phyloP scores from a whole-genome alignment of 164 flowering plant genomes.

The Aristolochia californica region DNA sequence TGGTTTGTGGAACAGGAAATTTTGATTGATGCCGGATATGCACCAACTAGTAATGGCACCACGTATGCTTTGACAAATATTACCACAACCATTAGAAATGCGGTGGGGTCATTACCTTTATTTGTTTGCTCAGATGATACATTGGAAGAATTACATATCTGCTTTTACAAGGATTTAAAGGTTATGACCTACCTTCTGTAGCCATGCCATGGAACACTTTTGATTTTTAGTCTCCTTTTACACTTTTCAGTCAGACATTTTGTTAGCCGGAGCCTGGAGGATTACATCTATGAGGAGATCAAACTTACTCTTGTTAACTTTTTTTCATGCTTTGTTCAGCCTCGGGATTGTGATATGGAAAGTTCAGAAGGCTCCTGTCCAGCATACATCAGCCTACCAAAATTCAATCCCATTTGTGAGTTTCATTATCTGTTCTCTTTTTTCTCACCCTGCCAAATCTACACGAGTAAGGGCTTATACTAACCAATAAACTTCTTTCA shows the following conservation, averaged over 20 bases:
- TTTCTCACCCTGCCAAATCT: background rate
- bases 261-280: background rate
- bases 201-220: background rate
- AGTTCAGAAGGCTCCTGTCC: conserved; percentile 49
- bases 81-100: conserved; percentile 63
- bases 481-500: no score
- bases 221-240: background rate
- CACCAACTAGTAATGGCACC: conserved; percentile 44
- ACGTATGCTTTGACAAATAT: conserved; percentile 71
- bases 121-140: conserved; percentile 53
- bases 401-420: conserved; percentile 11
- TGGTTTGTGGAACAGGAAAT: conserved; percentile 23
- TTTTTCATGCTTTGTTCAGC: conserved; percentile 26
- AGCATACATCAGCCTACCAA: conserved; percentile 58
- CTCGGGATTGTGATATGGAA: conserved; percentile 42
- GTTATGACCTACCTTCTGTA: conserved; percentile 19
- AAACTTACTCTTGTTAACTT: conserved; percentile 6
- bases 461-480: no score
- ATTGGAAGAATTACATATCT: conserved; percentile 56
- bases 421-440: background rate
- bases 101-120: conserved; percentile 53
- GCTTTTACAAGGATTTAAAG: conserved; percentile 83
- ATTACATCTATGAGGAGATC: background rate
- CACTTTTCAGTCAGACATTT: background rate
- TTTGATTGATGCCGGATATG: conserved; percentile 63